Evolutionary conservation across 345 rosid genomes (phyloP), one percentile per base, ranked within the genome.

Genomic region (Aquilaria yunnanensis): DNA sequence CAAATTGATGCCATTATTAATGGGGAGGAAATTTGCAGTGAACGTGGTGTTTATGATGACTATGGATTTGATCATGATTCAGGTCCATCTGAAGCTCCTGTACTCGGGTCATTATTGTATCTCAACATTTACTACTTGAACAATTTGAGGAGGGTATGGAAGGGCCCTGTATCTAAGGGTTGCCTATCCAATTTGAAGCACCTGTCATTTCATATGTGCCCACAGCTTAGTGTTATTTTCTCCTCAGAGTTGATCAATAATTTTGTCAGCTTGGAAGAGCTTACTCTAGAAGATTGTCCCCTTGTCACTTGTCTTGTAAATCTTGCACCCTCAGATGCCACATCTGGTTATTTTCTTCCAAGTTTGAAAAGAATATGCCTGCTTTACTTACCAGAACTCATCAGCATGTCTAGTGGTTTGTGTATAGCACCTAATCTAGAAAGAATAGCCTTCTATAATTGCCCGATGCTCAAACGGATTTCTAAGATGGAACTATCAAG

Each of bases 151-250:
- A 64, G 51, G 23, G 37, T 64, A 34, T 0, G 46, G 61, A 59
- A 65, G 75, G 75, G 61, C 50, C 6, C 4, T 70, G 63, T 64
- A 55, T 57, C 2, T 32, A 3, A 54, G 12, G 3, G 13, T 1
- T 53, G 60, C 55, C 29, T 64, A 11, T 64, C 51, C 1, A 9
- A 45, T 3, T 30, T 58, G 70, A 56, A 78, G 83, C 56, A 65
- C 64, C 9, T 56, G 34, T 32, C 37, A 51, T 10, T 29, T 47
- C 16, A 41, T 43, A 12, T 61, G 41, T 32, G 65, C 60, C 41
- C 58, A 14, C 12, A 45, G 23, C 14, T 64, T 48, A 47, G 23
- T 9, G 47, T 55, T 32, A 51, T 70, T 51, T 64, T 56, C 52
- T 37, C 63, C 0, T 45, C 46, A 0, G 51, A 4, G n/a, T 61